Evolutionary conservation across 2,329 filamentous ascomycete species (phyloP).

Genomic region (Sclerotinia spermophila): DNA sequence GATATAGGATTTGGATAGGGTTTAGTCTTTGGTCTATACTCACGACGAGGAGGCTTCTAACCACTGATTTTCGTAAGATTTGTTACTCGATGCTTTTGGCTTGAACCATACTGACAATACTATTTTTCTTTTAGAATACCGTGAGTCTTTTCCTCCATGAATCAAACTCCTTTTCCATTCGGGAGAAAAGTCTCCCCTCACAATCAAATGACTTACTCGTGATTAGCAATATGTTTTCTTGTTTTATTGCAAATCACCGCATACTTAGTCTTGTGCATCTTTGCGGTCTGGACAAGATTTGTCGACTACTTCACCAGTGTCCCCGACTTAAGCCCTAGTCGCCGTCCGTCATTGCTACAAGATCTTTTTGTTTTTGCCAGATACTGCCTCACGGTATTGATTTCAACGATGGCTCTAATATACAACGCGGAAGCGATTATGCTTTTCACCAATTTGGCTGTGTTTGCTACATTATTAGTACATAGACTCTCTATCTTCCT

Average conservation of each 20-base stretch:
- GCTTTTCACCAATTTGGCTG: slow-evolving; percentile 28
- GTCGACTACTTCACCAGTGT: slow-evolving; percentile 20
- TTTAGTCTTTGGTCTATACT: slow-evolving; percentile 15
- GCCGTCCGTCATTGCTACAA: neutral
- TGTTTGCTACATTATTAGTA: slow-evolving; percentile 33
- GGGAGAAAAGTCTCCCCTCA: neutral
- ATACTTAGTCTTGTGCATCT: slow-evolving; percentile 22
- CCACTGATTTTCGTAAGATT: slow-evolving; percentile 31
- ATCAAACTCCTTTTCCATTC: neutral
- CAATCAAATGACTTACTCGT: slow-evolving; percentile 23
- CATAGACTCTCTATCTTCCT: slow-evolving; percentile 1
- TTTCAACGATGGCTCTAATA: slow-evolving; percentile 14
- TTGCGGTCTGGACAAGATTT: slow-evolving; percentile 21
- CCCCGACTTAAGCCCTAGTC: slow-evolving; percentile 1
- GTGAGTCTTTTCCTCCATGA: neutral
- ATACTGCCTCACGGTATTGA: slow-evolving; percentile 1
- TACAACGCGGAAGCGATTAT: slow-evolving; percentile 25
- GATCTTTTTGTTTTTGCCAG: neutral
- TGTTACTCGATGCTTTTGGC: neutral
- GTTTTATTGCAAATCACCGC: slow-evolving; percentile 30
- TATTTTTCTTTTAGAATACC: neutral
- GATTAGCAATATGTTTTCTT: slow-evolving; percentile 32
- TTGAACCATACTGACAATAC: neutral
- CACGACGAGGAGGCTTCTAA: slow-evolving; percentile 27
- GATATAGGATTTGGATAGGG: slow-evolving; percentile 11